Conservation (phyloP, 257 asterid species). For the Penstemon davidsonii region DNA sequence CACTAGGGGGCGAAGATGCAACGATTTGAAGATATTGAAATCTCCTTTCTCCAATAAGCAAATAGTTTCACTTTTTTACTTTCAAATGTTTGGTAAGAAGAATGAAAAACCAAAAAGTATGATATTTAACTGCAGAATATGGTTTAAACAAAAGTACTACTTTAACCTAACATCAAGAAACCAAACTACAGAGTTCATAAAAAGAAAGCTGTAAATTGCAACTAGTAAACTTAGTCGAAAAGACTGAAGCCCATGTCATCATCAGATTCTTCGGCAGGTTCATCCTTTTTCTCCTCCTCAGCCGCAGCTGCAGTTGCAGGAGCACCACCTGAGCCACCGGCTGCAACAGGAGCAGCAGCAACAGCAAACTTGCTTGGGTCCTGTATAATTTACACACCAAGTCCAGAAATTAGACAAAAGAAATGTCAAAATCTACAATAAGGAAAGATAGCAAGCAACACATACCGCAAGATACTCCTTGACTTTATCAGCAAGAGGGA, state of each 20-base stretch:
- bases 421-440: not conserved
- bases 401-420: too few species aligned
- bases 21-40: too few species aligned
- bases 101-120: too few species aligned
- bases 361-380: constrained; percentile 86
- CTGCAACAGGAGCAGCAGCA: constrained; percentile 56
- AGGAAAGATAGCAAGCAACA: not conserved
- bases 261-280: constrained; percentile 71
- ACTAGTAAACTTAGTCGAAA: constrained; percentile 49
- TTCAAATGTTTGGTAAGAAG: too few species aligned
- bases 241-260: constrained; percentile 84
- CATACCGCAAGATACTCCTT: constrained; percentile 83
- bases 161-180: too few species aligned
- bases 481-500: constrained; percentile 86
- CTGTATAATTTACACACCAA: constrained; percentile 25
- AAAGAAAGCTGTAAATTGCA: not conserved
- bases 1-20: too few species aligned
- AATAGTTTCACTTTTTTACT: too few species aligned
- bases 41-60: too few species aligned
- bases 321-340: constrained; percentile 35
- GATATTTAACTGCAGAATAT: too few species aligned
- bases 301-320: constrained; percentile 56
- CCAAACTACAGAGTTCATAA: not conserved
- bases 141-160: too few species aligned
- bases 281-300: constrained; percentile 73